Base-by-base conservation (phyloP, 78 protist genomes). In the Tieghemostelium lacteum region DNA sequence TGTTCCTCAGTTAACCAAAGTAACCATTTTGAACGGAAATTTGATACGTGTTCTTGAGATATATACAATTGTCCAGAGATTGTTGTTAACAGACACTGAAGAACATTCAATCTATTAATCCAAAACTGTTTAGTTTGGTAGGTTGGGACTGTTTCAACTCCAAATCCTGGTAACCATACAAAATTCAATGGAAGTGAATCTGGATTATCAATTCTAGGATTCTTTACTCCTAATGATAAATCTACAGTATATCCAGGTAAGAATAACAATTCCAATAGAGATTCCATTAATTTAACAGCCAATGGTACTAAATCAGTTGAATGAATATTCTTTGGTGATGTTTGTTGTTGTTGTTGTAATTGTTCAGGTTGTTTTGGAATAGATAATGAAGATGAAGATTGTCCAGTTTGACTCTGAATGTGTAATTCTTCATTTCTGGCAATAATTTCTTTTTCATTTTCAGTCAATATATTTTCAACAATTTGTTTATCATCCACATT, bases 231-330 rank as follows among this genome's bases (percentile, higher is more conserved):
- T 2, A 75, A 42, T 31, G 67, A 60, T 42, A 24, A 40, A 0
- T 69, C 26, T 20, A 86, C 28, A 1, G 86, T 73, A 58, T 66
- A 87, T 7, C 93, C 93, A 2, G 93, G 93, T n/a, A 73, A 33
- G 24, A 75, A 87, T 1, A 87, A 34, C 4, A 87, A 31, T 28
- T 87, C 93, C 33, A 87, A 70, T 26, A 87, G 63, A 20, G 64
- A 52, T n/a, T 64, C 76, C 76, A 80, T 66, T 64, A 80, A 66
- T 45, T 55, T 80, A 26, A 66, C 28, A 24, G 76, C 88, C 1
- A 80, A 8, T 29, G 22, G 2, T 3, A 8, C 16, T 61, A 3
- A 19, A 28, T 61, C 67, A 6, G 14, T 31, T 29, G 22, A 28
- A 28, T 22, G 3, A 20, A 19, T 20, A 55, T 55, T 3, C 16